Base-by-base conservation (phyloP, 106 monocot species). In the Dactylorhiza incarnata region DNA sequence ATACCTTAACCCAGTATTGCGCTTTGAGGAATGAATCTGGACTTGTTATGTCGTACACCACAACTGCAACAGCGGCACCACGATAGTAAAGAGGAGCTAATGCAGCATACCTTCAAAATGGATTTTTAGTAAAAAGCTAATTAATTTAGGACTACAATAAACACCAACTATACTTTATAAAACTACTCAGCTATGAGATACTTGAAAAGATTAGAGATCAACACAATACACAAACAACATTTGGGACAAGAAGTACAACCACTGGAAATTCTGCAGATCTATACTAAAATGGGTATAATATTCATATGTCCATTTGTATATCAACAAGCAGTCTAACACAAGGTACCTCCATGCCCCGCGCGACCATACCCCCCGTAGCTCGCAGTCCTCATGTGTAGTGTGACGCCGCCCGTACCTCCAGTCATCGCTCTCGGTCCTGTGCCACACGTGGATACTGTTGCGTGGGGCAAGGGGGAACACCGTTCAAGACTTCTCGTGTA, bases 21-120 rank as follows among this genome's bases (percentile, higher is more conserved):
- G 97, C 97, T 79, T 99, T 99, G 74, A 46, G 86, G 73, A 99
- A 99, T 75, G 97, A 87, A 48, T 99, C 93, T 20, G 78, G 81
- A 83, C 91, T 91, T 75, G 97, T 99, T 91, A 99, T 99, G 81
- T 99, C 97, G 77, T 99, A 99, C 25, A 94, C 97, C 73, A 99
- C 97, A 68, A 99, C 91, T 68, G 97, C 97, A 79, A 89, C 97
- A 78, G 91, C 93, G 74, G 94, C 94, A 58, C 97, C 97, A 59
- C 97, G 86, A 68, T 99, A 99, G 62, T 99, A 99, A 75, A 99
- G 91, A 37, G 97, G 97, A 52, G 97, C 97, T 61, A 99, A 84
- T 75, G 97, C 91, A 56, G 94, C 97, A 88, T 99, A 99, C 74
- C 97, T 99, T 47, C 53, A 51, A 74, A 65, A 74, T 54, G 50